Evolutionary conservation across 2,329 filamentous ascomycete genomes (phyloP), one percentile per base, ranked within the genome.

Genomic region (Xylaria sp.): DNA sequence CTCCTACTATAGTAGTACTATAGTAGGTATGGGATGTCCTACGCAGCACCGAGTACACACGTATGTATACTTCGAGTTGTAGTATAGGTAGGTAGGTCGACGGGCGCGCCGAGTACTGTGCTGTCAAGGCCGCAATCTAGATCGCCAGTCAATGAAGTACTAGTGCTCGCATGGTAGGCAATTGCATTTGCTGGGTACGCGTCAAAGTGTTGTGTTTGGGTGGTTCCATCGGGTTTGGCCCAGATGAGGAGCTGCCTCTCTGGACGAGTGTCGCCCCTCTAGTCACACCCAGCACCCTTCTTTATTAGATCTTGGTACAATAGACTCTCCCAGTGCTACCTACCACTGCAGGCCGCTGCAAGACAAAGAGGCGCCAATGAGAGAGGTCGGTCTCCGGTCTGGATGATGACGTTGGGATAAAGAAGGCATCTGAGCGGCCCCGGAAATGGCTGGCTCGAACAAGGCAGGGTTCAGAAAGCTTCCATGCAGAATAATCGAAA

Each of bases 341-440:
- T 47, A 22, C 31, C 44, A 36, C 56, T 15, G 31, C 44, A 39
- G 31, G 31, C n/a, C 25, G 20, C 17, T n/a, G 49, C 36, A 42
- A 47, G 36, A 65, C 57, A 61, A 54, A 51, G 61, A 45, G 44
- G 47, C 56, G 61, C 39, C 42, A 56, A 25, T 29, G 51, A 63
- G 17, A 63, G 17, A 31, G 44, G 44, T 65, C 65, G 67, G 47
- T 65, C 49, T 54, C 65, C 61, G 65, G 55, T 42, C 44, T 22
- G 54, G 54, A 61, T 55, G 54, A 56, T 57, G 67, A 65, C 68
- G 65, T 69, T 68, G 38, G 50, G 47, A 59, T 63, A 66, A 63
- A 54, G 50, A 53, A 33, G 25, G 13, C 31, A 25, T 39, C 13
- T 55, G 45, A 17, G 27, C 22, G 11, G 5, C 39, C 45, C 54